These are phyloP conservation scores for Massariosphaeria phaeospora DNA, from an alignment of 495 filamentous ascomycete species.

Conservation along the genomic window DNA sequence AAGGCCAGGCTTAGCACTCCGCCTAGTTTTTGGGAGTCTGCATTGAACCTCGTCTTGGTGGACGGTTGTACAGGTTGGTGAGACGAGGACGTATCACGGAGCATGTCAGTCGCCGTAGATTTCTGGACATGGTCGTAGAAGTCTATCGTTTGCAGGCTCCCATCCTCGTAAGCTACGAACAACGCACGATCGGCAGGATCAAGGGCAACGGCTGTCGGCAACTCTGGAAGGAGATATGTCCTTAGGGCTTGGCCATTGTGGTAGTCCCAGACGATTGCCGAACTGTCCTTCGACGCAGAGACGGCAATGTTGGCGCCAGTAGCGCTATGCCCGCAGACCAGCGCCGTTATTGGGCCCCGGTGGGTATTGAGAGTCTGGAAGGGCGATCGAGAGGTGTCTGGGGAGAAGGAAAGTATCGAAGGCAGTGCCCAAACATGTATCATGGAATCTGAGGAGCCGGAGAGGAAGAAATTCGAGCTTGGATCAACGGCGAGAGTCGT, in stretches of 20 bases:
- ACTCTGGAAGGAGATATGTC: conserved; percentile 70
- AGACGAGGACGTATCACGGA: conserved; percentile 26
- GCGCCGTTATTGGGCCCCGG: conserved; percentile 67
- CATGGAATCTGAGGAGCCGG: conserved; percentile 82
- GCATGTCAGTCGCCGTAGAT: conserved; percentile 8
- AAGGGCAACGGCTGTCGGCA: conserved; percentile 65
- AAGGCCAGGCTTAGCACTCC: conserved; percentile 58
- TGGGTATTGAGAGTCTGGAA: conserved; percentile 72
- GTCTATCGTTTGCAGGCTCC: conserved; percentile 73
- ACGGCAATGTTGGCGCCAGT: conserved; percentile 69
- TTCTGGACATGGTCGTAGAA: conserved; percentile 50
- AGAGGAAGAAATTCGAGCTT: conserved; percentile 72
- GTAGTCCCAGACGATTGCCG: conserved; percentile 85
- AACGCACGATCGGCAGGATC: conserved; percentile 81
- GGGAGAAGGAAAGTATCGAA: conserved; percentile 62
- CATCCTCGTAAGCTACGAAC: conserved; percentile 78
- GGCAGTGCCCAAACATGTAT: conserved; percentile 85
- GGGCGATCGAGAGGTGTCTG: conserved; percentile 42
- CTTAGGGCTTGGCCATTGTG: conserved; percentile 66
- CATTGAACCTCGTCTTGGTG: conserved; percentile 53
- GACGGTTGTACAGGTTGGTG: conserved; percentile 33
- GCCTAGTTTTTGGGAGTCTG: conserved; percentile 56
- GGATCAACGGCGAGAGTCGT: conserved; percentile 68
- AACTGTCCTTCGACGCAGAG: conserved; percentile 74
- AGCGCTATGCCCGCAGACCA: conserved; percentile 62